These are phyloP conservation scores for Alternaria brassicicola DNA, from an alignment of 2,329 filamentous ascomycete genomes.

Conservation along the genomic window DNA sequence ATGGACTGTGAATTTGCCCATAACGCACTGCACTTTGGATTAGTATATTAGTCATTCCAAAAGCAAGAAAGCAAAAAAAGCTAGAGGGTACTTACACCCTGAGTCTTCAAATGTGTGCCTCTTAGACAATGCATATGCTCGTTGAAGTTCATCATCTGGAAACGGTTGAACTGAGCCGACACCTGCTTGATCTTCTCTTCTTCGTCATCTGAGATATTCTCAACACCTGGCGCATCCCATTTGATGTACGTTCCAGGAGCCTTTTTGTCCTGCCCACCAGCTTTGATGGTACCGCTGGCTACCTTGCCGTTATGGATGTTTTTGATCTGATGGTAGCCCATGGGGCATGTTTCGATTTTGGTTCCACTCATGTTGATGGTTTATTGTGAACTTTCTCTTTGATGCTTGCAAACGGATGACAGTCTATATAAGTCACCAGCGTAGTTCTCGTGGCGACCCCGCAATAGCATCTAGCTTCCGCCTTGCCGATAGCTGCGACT, in stretches of 20 bases:
- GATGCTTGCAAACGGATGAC: neutral
- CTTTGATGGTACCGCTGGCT: slow-evolving; percentile 31
- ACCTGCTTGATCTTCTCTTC: slow-evolving; percentile 54
- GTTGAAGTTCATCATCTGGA: slow-evolving; percentile 55
- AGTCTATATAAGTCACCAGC: neutral
- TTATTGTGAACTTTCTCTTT: neutral
- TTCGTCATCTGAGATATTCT: slow-evolving; percentile 50
- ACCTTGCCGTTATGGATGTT: slow-evolving; percentile 39
- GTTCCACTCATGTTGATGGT: slow-evolving; percentile 19
- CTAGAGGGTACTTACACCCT: slow-evolving; percentile 44
- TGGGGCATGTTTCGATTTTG: slow-evolving; percentile 25
- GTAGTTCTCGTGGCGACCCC: neutral
- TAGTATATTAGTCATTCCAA: neutral
- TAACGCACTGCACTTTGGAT: slow-evolving; percentile 40
- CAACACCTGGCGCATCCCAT: slow-evolving; percentile 52
- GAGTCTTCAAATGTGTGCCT: slow-evolving; percentile 56
- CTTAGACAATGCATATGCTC: slow-evolving; percentile 41
- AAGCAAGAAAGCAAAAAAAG: neutral
- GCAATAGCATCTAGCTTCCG: slow-evolving; percentile 12
- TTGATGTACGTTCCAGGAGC: slow-evolving; percentile 48
- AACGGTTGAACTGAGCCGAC: slow-evolving; percentile 54
- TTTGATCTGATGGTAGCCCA: slow-evolving; percentile 30
- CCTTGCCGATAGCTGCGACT: slow-evolving; percentile 11
- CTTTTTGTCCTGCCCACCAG: slow-evolving; percentile 31
- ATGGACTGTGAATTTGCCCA: slow-evolving; percentile 54